Base-by-base conservation (phyloP, 768 basidiomycete species). In the Lactarius evosmus region DNA sequence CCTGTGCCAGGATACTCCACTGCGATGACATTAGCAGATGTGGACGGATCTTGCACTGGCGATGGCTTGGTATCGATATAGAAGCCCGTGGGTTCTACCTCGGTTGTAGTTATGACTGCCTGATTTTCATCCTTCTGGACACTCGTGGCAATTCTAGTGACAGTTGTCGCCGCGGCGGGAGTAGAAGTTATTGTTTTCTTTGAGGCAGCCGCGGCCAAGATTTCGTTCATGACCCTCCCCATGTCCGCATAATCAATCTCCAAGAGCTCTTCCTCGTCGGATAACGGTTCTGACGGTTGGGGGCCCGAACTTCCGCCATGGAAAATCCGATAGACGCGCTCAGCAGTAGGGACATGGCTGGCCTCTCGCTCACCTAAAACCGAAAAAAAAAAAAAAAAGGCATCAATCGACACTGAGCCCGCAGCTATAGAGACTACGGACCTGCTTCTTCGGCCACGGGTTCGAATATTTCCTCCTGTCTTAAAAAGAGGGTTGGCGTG, bases 271-370 rank as follows among this genome's bases (percentile, higher is more conserved):
- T 70, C 69, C 4, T 56, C 55, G 17, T 67, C 67, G 3, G 71
- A 70, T 8, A 65, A 64, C 44, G 19, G 5, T 40, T 34, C 62
- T 1, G 64, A 54, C 1, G 46, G 40, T 25, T 25, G 51, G 17
- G 25, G 60, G 3, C 67, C 61, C 17, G 50, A 41, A 7, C 61
- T 53, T 3, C 62, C 66, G 40, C 74, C 78, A 63, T 80, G 82
- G 75, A 92, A 91, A 1, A 92, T 78, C 2, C 79, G 83, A 32
- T 81, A 75, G 29, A 93, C 83, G 11, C 77, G 79, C n/a, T 87
- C 82, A 0, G 89, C 88, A 4, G 89, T 92, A 7, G 91, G 89
- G 5, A 83, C 78, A 73, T 85, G 82, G 52, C 80, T 83, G 49
- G 79, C 68, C 57, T 84, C 80, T 32, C 78, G 75, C 44, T 82